Evolutionary conservation across 805 yeast species (phyloP).

Genomic region (Saturnispora galanensis): DNA sequence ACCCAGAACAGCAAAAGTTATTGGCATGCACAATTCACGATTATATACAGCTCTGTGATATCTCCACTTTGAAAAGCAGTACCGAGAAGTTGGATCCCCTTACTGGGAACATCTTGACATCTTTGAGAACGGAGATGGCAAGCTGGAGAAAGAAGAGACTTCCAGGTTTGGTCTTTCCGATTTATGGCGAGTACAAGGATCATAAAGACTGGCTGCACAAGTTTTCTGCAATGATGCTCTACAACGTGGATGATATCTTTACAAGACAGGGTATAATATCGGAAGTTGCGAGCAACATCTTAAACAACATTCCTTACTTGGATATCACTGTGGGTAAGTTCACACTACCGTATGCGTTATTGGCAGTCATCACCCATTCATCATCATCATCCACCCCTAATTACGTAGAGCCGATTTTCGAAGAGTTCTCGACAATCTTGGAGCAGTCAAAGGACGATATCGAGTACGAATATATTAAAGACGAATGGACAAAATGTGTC

Average conservation of each 20-base stretch:
- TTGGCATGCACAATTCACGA: constrained; percentile 88
- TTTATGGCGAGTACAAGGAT: constrained; percentile 43
- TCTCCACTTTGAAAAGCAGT: constrained; percentile 16
- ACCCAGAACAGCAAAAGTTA: constrained; percentile 74
- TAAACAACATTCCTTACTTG: constrained; percentile 19
- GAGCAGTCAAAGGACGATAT: constrained; percentile 34
- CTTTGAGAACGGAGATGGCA: constrained; percentile 50
- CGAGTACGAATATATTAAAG: constrained; percentile 44
- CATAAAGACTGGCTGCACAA: constrained; percentile 65
- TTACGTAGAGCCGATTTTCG: constrained; percentile 34
- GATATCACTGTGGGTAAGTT: constrained; percentile 62
- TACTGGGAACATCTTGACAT: constrained; percentile 64
- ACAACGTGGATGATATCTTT: constrained; percentile 2
- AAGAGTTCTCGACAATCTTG: constrained; percentile 55
- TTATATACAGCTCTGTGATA: constrained; percentile 53
- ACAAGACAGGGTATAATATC: constrained; percentile 33
- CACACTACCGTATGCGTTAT: constrained; percentile 65
- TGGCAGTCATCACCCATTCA: constrained; percentile 39
- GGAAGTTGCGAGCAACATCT: constrained; percentile 8
- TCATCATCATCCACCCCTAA: constrained; percentile 24
- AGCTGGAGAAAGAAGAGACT: constrained; percentile 43
- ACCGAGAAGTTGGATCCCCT: constrained; percentile 44
- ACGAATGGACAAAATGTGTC: constrained; percentile 53
- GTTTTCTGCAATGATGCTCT: constrained; percentile 50
- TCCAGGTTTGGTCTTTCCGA: constrained; percentile 50